Evolutionary conservation across 129 eudicot species (phyloP), one percentile per base, ranked within the genome.

Genomic region (Lactuca saligna): DNA sequence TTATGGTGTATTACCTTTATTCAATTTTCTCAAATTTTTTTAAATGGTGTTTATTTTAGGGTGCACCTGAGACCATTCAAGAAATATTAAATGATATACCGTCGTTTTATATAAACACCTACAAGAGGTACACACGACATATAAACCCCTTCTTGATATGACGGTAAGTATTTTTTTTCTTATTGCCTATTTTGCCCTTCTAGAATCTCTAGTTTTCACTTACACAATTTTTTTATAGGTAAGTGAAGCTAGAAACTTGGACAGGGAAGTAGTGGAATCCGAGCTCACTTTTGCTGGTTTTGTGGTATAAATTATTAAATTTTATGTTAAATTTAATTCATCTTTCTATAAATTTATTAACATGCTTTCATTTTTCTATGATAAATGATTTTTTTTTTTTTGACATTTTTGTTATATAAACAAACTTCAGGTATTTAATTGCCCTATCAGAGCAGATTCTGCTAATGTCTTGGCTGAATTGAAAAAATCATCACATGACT

Each of bases 31-130:
- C 20, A 20, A 20, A 20, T 20, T 20, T 20, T 20, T 20, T 20
- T 20, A 20, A 20, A 20, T 20, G 20, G 20, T 20, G 20, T 20
- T 71, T 14, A 60, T 84, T 74, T 61, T 86, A 91, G 96, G 98
- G 98, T 74, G 98, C 98, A 38, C 98, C 98, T 17, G 98, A 92
- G 81, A 92, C 98, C 73, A 92, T 92, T 46, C 95, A 88, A 75
- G 98, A 74, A 65, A 86, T 91, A 75, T 81, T 92, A 35, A 58
- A 77, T 57, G 77, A 86, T 68, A 75, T 88, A 78, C 98, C 96
- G 9, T 62, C 94, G 44, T 86, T 78, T 61, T 92, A 76, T 79
- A 83, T 88, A 34, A 56, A 68, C 62, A 88, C 96, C 70, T 92
- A 88, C 82, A 92, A 92, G 84, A 86, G 78, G 72, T 84, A 88